phyloP scores from a whole-genome alignment of 257 asterid species.

The Cinchona pubescens region DNA sequence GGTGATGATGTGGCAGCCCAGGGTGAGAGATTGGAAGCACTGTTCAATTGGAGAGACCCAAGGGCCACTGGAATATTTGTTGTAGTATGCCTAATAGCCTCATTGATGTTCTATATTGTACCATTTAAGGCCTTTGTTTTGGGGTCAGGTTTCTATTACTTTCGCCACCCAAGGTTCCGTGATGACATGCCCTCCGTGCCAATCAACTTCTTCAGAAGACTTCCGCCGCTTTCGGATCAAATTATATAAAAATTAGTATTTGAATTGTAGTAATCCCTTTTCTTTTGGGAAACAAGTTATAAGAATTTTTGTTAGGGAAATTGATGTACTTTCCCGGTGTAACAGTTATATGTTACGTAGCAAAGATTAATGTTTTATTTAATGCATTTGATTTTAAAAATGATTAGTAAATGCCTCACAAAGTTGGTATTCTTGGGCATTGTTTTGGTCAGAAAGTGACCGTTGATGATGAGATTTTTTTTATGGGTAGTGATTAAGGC shows the following conservation, averaged over 20 bases:
- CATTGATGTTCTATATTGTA: slow-evolving; percentile 59
- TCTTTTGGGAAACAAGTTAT: background rate
- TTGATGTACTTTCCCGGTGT: slow-evolving; percentile 52
- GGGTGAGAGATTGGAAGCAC: slow-evolving; percentile 83
- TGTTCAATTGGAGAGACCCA: slow-evolving; percentile 87
- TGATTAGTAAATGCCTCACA: background rate
- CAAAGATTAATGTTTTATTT: background rate
- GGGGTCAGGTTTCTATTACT: slow-evolving; percentile 63
- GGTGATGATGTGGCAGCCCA: slow-evolving; percentile 90
- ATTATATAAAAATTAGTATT: slow-evolving; percentile 51
- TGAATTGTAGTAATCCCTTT: background rate
- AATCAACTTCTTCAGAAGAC: slow-evolving; percentile 73
- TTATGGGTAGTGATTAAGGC: too few species aligned
- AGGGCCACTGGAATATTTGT: slow-evolving; percentile 80
- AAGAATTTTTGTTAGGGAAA: slow-evolving; percentile 2
- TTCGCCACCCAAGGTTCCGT: slow-evolving; percentile 87
- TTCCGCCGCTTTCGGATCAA: slow-evolving; percentile 79
- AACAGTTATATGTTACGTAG: background rate
- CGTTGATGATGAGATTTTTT: too few species aligned
- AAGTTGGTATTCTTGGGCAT: background rate
- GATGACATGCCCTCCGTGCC: slow-evolving; percentile 83
- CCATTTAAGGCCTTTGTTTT: slow-evolving; percentile 66
- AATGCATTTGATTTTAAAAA: background rate
- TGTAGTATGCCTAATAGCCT: slow-evolving; percentile 58
- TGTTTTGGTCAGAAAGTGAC: background rate